Evolutionary conservation across 176 grass and related monocot genomes (phyloP), one percentile per base, ranked within the genome.

Genomic region (Triticum dicoccoides): DNA sequence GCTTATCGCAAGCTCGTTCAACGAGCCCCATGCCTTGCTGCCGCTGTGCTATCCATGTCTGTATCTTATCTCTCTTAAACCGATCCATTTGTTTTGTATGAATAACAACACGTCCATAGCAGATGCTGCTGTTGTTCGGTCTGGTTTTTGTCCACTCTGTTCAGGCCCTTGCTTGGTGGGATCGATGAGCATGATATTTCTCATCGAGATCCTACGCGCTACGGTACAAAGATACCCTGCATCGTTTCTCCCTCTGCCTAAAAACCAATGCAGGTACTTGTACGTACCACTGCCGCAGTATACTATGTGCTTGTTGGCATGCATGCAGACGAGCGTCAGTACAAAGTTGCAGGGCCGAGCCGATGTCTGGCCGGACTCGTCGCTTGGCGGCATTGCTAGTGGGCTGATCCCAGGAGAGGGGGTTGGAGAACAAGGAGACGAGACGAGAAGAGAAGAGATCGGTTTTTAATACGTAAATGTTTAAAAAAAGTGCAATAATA

Each of bases 21-120:
- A 87, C 62, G 69, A 69, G 84, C 47, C 82, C 89, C 89, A 77
- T 91, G 30, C 89, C 64, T 44, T 8, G 24, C 70, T 87, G 85
- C 68, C 41, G 39, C 37, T 13, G 30, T 54, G 30, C 58, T 20
- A 2, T 39, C 66, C 14, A 21, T 24, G 14, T 84, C 74, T 38
- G 6, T 1, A 8, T 56, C 52, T 2, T 2, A 56, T 20, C 11
- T 25, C 33, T 63, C 24, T 10, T 39, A 7, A 11, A 45, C 23
- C 21, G 14, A 38, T 76, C 24, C 25, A 2, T 25, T 77, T 77
- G 41, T 79, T 52, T 8, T 6, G 17, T 21, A 59, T 21, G 18
- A 21, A 21, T 59, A 20, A 21, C 54, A 59, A 59, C 4, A 27
- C 38, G 14, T 37, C 35, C 59, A 72, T 73, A 13, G 34, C 15